A percentile compares a stretch with the other conserved stretches of the same genome.
phyloP scores from a whole-genome alignment of 2,329 filamentous ascomycete species.

The Didymella keratinophila region DNA sequence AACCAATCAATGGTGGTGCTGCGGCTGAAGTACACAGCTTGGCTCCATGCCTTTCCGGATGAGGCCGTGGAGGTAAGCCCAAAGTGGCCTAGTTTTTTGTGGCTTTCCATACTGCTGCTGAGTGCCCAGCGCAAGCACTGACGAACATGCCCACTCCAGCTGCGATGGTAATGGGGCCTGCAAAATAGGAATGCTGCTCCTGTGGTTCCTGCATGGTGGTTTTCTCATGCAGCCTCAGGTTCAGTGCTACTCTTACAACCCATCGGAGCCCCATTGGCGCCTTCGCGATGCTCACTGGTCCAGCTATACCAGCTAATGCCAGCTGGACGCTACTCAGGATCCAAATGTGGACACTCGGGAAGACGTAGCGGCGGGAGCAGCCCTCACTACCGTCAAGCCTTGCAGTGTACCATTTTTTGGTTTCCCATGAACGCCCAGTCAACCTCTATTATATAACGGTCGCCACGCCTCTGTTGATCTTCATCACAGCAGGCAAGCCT shows the following conservation, averaged over 20 bases:
- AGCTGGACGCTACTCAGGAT: slow-evolving; percentile 49
- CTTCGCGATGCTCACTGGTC: slow-evolving; percentile 47
- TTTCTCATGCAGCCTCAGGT: slow-evolving; percentile 27
- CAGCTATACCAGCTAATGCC: slow-evolving; percentile 34
- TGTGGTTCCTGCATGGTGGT: slow-evolving; percentile 38
- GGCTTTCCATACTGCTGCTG: slow-evolving; percentile 41
- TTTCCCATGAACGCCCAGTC: slow-evolving; percentile 39
- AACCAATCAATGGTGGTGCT: slow-evolving; percentile 38
- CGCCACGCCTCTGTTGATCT: slow-evolving; percentile 41
- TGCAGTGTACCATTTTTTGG: slow-evolving; percentile 32
- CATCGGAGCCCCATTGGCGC: slow-evolving; percentile 35
- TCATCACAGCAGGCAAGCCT: slow-evolving; percentile 31
- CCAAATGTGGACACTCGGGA: slow-evolving; percentile 49
- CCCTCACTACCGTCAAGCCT: slow-evolving; percentile 45
- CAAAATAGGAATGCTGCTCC: slow-evolving; percentile 40
- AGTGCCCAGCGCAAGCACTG: slow-evolving; percentile 39
- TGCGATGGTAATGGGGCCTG: slow-evolving; percentile 38
- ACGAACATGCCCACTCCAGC: slow-evolving; percentile 40
- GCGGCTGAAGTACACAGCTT: slow-evolving; percentile 31
- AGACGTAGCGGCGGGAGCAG: slow-evolving; percentile 48
- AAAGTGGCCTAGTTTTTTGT: slow-evolving; percentile 23
- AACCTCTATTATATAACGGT: slow-evolving; percentile 46
- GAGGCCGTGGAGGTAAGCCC: slow-evolving; percentile 31
- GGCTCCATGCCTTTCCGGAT: slow-evolving; percentile 39
- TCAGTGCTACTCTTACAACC: slow-evolving; percentile 43